A percentile compares a stretch with the other conserved stretches of the same genome.
Evolutionary conservation across 345 rosid genomes (phyloP).

Genomic region (Gossypium thurberi): DNA sequence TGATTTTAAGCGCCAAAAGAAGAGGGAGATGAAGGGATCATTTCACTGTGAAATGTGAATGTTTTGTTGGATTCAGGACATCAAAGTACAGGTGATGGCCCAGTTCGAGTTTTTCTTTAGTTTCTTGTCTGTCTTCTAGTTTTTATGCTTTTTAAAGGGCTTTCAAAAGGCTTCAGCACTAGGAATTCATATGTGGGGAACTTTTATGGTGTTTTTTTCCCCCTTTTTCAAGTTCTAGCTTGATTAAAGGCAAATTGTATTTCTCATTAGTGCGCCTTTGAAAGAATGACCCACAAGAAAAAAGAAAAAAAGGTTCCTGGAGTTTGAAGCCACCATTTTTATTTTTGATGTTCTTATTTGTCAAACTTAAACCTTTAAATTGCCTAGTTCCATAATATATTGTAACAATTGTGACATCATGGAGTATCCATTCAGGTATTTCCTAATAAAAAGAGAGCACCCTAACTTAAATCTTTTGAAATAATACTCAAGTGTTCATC

Average conservation of each 20-base stretch:
- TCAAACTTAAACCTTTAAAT: background rate
- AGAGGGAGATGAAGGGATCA: background rate
- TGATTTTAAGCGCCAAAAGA: background rate
- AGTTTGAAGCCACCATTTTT: background rate
- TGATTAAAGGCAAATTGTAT: constrained; percentile 1
- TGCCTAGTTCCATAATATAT: background rate
- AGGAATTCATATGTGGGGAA: constrained; percentile 11
- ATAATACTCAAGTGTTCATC: too few species aligned
- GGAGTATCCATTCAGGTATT: background rate
- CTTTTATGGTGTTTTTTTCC: background rate
- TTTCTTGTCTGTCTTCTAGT: background rate
- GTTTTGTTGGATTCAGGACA: constrained; percentile 15
- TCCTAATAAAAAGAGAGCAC: background rate
- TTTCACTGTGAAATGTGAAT: background rate
- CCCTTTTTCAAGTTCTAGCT: constrained; percentile 2
- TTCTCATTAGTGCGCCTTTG: background rate
- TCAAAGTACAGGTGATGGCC: constrained; percentile 23
- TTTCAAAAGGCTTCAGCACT: constrained; percentile 11
- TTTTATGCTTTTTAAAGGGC: constrained; percentile 7
- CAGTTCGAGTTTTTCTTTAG: constrained; percentile 13
- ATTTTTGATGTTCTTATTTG: background rate
- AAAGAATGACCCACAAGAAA: constrained; percentile 6
- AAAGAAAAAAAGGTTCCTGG: background rate
- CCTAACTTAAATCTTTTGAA: background rate
- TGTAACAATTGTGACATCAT: background rate